Evolutionary conservation across 2,329 filamentous ascomycete genomes (phyloP).

Genomic region (Truncatella angustata): DNA sequence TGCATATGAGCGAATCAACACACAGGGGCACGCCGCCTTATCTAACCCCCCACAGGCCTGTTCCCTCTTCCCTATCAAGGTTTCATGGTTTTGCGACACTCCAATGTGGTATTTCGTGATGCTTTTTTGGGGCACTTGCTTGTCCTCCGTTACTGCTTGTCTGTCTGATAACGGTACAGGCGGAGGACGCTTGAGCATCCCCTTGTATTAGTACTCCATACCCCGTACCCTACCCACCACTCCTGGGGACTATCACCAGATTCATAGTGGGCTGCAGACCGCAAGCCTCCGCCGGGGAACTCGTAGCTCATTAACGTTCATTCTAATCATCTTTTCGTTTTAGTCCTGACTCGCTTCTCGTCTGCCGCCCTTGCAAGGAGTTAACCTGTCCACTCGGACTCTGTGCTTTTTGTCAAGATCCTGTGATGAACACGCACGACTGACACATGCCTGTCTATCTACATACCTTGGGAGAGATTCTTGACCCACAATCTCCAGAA

Average conservation of each 20-base stretch:
- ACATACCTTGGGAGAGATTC: not conserved
- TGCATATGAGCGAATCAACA: conserved; percentile 2
- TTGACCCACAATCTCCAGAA: not conserved
- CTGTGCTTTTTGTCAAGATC: not conserved
- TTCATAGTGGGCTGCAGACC: no score
- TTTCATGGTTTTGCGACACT: not conserved
- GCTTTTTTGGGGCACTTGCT: not conserved
- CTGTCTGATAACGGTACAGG: not conserved
- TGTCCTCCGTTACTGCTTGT: not conserved
- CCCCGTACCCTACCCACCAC: not conserved
- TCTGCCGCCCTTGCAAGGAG: not conserved
- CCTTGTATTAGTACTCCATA: not conserved
- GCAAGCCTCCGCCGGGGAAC: no score
- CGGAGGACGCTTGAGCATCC: not conserved
- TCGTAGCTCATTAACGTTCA: no score
- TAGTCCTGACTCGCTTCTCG: not conserved
- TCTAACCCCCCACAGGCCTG: conserved; percentile 8
- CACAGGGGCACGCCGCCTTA: not conserved
- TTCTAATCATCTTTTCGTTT: no score
- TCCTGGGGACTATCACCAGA: no score
- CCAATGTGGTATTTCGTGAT: not conserved
- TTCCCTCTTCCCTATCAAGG: not conserved
- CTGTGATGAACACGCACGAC: not conserved
- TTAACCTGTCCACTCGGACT: not conserved
- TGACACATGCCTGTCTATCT: not conserved